Evolutionary conservation across 768 basidiomycete species (phyloP), one percentile per base, ranked within the genome.

Genomic region (Cubamyces lactineus): DNA sequence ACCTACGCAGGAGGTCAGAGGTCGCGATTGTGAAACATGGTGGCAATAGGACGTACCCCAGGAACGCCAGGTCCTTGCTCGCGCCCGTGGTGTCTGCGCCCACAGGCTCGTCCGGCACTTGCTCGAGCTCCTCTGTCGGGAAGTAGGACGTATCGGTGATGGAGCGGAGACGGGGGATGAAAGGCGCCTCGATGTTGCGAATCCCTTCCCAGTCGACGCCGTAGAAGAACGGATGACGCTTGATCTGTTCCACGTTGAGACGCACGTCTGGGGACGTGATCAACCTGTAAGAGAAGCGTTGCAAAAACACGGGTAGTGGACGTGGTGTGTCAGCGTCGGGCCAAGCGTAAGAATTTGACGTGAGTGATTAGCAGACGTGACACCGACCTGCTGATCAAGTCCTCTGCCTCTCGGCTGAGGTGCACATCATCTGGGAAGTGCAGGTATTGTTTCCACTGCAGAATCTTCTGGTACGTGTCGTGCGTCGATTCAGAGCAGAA

Each of bases 61-160:
- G 74, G 78, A 86, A 86, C 1, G 84, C 84, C 45, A 86, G 74
- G 66, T 86, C 84, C 71, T 83, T 85, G 72, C 78, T 80, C 21
- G 80, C 76, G 16, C 76, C 79, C 16, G 71, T 70, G 11, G 72
- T 64, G 57, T 82, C 80, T 12, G 70, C 75, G 16, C 70, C 74
- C 3, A 71, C 72, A 9, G 80, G 78, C 55, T 81, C 76, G 30
- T 85, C 84, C 0, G 80, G 76, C 13, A 75, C 88, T 75, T 94
- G 91, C 59, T 96, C 92, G 57, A 96, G 82, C 67, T 96, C 94
- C 62, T 97, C 94, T 2, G 91, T 95, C 0, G 96, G 96, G 84
- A 97, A 97, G 78, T 97, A 97, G n/a, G 94, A 95, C 1, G 96
- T 97, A 67, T 98, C 96, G 39, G 94, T 96, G 70, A 96, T 91